Evolutionary conservation across 345 rosid species (phyloP).

Genomic region (Tarenaya hassleriana): DNA sequence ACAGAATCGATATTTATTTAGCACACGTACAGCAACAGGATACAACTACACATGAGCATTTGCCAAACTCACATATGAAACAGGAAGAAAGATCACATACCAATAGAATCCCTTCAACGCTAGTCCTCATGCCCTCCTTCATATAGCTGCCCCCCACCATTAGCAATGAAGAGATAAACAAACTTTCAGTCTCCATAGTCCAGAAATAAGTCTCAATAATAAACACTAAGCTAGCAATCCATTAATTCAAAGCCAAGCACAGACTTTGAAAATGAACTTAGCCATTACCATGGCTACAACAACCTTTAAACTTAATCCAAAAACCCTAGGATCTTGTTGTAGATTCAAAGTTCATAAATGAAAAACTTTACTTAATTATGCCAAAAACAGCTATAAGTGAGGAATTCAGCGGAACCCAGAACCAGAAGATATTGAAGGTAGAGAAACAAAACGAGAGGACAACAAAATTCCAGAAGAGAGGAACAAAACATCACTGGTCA

Average conservation of each 20-base stretch:
- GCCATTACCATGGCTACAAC: too few species aligned
- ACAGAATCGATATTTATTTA: neutral
- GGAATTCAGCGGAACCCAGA: too few species aligned
- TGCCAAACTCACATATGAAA: neutral
- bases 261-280: neutral
- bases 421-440: too few species aligned
- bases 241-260: neutral
- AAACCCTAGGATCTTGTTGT: too few species aligned
- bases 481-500: too few species aligned
- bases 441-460: too few species aligned
- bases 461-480: too few species aligned
- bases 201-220: neutral
- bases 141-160: conserved; percentile 55
- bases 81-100: conserved; percentile 33
- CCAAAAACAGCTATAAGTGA: too few species aligned
- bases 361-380: too few species aligned
- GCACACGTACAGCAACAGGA: neutral
- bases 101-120: conserved; percentile 91
- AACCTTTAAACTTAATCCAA: too few species aligned
- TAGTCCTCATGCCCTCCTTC: conserved; percentile 97
- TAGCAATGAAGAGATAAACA: conserved; percentile 11
- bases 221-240: neutral
- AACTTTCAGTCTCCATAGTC: conserved; percentile 4
- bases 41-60: conserved; percentile 2
- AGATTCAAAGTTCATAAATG: too few species aligned